These are phyloP conservation scores for Paramecium caudatum DNA, from an alignment of 73 alveolate species.

Conservation along the genomic window DNA sequence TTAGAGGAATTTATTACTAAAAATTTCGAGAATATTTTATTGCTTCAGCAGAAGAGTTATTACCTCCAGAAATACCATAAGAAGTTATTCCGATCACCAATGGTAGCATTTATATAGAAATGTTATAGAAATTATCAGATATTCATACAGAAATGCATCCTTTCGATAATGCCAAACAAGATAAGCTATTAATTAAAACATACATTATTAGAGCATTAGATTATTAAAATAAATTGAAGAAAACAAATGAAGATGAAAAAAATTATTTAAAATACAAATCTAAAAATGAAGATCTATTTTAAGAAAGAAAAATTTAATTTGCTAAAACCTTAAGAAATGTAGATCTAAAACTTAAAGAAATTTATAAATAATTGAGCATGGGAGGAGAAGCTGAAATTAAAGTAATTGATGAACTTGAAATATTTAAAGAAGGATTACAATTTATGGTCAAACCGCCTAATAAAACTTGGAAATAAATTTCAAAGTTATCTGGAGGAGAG, in stretches of 20 bases:
- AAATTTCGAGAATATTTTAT: slow-evolving; percentile 22
- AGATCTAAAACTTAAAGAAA: slow-evolving; percentile 84
- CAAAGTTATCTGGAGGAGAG: slow-evolving; percentile 97
- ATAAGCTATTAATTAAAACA: slow-evolving; percentile 14
- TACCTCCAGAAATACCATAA: slow-evolving; percentile 7
- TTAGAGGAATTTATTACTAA: not conserved
- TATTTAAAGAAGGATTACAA: slow-evolving; percentile 90
- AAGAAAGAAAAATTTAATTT: slow-evolving; percentile 74
- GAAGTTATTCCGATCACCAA: not conserved
- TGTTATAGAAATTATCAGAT: slow-evolving; percentile 11
- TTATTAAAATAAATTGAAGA: slow-evolving; percentile 32
- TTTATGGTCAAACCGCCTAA: slow-evolving; percentile 93
- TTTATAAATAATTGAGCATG: slow-evolving; percentile 82
- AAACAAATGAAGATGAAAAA: slow-evolving; percentile 3
- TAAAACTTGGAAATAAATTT: slow-evolving; percentile 94
- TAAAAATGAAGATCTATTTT: slow-evolving; percentile 11
- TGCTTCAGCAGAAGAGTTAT: slow-evolving; percentile 6
- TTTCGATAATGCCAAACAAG: slow-evolving; percentile 26
- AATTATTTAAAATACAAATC: slow-evolving; percentile 34
- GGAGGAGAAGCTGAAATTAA: slow-evolving; percentile 94
- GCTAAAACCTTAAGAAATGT: slow-evolving; percentile 86
- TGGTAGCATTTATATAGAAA: not conserved
- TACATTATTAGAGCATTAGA: not conserved
- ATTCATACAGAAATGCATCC: slow-evolving; percentile 16
- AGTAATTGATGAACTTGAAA: slow-evolving; percentile 86